A percentile compares a stretch with the other conserved stretches of the same genome.
phyloP scores from a whole-genome alignment of 1,284 basidiomycete genomes.

The Mycosarcoma maydis region DNA sequence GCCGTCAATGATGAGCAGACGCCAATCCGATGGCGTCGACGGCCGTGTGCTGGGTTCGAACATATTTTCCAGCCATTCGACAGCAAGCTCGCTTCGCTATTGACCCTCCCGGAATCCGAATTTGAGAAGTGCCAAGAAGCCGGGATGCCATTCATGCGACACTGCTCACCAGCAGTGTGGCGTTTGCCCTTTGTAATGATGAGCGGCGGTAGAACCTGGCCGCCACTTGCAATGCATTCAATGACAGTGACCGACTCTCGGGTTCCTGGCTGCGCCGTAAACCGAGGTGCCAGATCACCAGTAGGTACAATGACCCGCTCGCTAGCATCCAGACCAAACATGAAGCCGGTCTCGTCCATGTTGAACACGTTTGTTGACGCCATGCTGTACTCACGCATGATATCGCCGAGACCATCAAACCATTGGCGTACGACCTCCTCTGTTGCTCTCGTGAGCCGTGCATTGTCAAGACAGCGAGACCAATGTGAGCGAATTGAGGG shows the following conservation, averaged over 20 bases:
- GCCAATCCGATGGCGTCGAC: too few species aligned
- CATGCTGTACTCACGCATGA: conserved; percentile 12
- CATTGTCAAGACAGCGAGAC: conserved; percentile 18
- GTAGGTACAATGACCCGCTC: conserved; percentile 10
- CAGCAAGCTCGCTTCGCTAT: too few species aligned
- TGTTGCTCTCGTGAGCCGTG: background rate
- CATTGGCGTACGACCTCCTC: background rate
- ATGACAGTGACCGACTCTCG: conserved; percentile 11
- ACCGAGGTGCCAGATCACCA: conserved; percentile 1
- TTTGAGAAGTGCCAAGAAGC: too few species aligned
- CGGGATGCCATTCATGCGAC: too few species aligned
- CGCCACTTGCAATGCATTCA: conserved; percentile 12
- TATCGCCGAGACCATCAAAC: background rate
- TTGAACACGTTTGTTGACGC: too few species aligned
- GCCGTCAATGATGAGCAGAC: conserved; percentile 20
- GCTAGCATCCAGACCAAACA: conserved; percentile 1
- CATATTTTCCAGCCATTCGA: too few species aligned
- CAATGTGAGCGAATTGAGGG: conserved; percentile 5
- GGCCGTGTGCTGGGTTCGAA: too few species aligned
- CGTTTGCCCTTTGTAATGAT: background rate
- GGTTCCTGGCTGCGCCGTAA: conserved; percentile 6
- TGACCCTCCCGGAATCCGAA: too few species aligned
- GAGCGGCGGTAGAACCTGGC: background rate
- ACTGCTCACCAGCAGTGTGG: conserved; percentile 8
- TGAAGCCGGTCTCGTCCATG: too few species aligned